Conservation (phyloP, 306 rosid genomes). For the Datisca glomerata region DNA sequence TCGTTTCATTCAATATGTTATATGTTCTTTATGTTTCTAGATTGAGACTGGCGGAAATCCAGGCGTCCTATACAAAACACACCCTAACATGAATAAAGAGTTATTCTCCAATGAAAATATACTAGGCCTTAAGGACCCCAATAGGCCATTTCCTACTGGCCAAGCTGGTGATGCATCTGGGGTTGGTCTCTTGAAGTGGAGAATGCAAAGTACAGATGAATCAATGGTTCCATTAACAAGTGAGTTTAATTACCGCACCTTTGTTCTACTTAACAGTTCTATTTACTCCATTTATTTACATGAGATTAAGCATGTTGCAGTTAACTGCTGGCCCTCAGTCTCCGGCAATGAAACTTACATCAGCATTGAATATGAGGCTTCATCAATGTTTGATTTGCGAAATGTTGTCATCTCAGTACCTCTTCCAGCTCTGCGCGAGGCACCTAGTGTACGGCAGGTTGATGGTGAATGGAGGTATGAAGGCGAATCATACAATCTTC, state of each 20-base stretch:
- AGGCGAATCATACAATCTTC: neutral
- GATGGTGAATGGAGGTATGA: conserved; percentile 85
- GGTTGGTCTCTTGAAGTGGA: conserved; percentile 80
- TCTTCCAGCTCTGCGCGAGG: conserved; percentile 83
- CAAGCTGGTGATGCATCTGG: conserved; percentile 72
- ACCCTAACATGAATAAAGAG: conserved; percentile 77
- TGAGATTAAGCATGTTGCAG: conserved; percentile 32
- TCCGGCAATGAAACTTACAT: conserved; percentile 87
- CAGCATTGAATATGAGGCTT: conserved; percentile 82
- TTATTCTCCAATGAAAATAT: conserved; percentile 52
- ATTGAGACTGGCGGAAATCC: conserved; percentile 67
- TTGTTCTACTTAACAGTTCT: conserved; percentile 5
- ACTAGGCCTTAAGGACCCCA: conserved; percentile 66
- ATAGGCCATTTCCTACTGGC: conserved; percentile 78
- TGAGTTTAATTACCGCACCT: conserved; percentile 21
- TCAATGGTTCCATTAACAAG: conserved; percentile 73
- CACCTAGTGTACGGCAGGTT: conserved; percentile 60
- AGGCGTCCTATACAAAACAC: conserved; percentile 68
- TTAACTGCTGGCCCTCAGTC: conserved; percentile 90
- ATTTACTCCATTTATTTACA: conserved; percentile 7
- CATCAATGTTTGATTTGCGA: conserved; percentile 62
- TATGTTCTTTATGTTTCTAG: conserved; percentile 22
- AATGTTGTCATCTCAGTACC: conserved; percentile 70
- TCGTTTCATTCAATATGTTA: conserved; percentile 8
- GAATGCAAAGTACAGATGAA: conserved; percentile 86